Evolutionary conservation across 2,329 filamentous ascomycete species (phyloP).

Genomic region (Trichophyton simii): DNA sequence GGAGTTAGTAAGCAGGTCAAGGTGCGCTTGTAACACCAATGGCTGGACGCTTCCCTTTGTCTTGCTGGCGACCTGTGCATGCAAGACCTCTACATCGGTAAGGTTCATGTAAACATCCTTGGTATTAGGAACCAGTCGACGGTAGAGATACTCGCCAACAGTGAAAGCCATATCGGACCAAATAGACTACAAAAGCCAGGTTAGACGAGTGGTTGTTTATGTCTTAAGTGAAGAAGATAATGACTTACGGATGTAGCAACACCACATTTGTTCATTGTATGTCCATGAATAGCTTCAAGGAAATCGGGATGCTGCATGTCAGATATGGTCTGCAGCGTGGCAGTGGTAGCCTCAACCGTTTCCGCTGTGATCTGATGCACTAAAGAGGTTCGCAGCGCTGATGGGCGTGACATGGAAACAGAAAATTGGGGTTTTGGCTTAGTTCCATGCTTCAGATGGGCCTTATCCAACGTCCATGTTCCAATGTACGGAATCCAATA

Average conservation of each 20-base stretch:
- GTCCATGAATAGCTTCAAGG: background rate
- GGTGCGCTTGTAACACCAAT: background rate
- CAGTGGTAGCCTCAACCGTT: constrained; percentile 42
- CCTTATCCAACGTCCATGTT: constrained; percentile 45
- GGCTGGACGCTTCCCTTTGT: background rate
- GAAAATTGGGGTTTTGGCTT: background rate
- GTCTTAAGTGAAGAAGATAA: background rate
- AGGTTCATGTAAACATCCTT: background rate
- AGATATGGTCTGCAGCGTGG: constrained; percentile 34
- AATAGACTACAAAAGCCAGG: background rate
- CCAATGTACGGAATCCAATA: constrained; percentile 44
- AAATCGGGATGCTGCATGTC: background rate
- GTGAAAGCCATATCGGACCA: background rate
- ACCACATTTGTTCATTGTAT: background rate
- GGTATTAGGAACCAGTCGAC: background rate
- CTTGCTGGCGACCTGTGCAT: background rate
- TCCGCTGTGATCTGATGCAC: background rate
- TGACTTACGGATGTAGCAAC: background rate
- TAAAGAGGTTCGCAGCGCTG: background rate
- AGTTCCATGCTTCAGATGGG: constrained; percentile 4
- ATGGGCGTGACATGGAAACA: background rate
- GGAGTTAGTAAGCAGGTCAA: background rate
- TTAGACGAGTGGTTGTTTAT: background rate
- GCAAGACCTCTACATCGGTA: background rate
- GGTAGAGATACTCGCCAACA: background rate